These are phyloP conservation scores for Ceratocystis alfenasii DNA, from an alignment of 2,329 filamentous ascomycete genomes.

Conservation along the genomic window DNA sequence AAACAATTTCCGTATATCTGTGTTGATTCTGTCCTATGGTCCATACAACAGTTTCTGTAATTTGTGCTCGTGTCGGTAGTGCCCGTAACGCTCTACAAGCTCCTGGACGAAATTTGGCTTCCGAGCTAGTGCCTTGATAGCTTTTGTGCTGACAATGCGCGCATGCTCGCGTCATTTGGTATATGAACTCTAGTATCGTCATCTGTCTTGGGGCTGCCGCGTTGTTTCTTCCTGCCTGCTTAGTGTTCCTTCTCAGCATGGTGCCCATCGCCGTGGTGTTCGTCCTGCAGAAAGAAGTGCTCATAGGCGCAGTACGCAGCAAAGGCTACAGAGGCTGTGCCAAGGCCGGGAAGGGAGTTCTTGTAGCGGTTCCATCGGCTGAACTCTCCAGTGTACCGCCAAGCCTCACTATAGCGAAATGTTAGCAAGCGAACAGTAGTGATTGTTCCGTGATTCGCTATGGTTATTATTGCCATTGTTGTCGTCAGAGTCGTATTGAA, in stretches of 20 bases:
- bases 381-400: conserved; percentile 86
- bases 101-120: background rate
- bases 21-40: conserved; percentile 13
- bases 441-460: too few relatives aligned
- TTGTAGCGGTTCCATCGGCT: conserved; percentile 82
- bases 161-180: background rate
- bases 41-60: conserved; percentile 15
- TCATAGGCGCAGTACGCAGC: conserved; percentile 81
- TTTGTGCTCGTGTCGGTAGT: background rate
- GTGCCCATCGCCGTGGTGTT: conserved; percentile 41
- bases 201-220: background rate
- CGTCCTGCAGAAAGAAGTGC: conserved; percentile 69
- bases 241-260: conserved; percentile 50
- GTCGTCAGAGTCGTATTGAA: background rate
- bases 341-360: conserved; percentile 74
- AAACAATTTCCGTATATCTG: conserved; percentile 14
- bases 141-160: background rate
- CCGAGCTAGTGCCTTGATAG: background rate
- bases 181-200: background rate
- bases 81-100: background rate
- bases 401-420: conserved; percentile 59
- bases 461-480: too few relatives aligned
- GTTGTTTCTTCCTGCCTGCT: conserved; percentile 20
- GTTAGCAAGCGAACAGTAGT: background rate
- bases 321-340: conserved; percentile 86